A percentile compares a stretch with the other conserved stretches of the same genome.
These are phyloP conservation scores for Linnemannia elongata DNA, from an alignment of 192 early-diverging fungal species.

Conservation along the genomic window DNA sequence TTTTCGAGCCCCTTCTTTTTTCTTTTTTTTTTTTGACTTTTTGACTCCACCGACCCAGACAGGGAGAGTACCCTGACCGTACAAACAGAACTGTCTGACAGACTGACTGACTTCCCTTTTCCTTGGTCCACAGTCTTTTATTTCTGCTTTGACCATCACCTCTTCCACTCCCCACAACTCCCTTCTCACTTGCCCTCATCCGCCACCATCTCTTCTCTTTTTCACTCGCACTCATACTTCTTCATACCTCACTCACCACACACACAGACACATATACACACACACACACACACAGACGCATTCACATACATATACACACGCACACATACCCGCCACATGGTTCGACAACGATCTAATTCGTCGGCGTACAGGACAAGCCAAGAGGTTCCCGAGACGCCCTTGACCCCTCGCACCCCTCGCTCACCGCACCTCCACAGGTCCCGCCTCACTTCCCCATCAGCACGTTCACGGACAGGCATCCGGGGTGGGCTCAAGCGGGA, in stretches of 20 bases:
- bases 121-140: not conserved
- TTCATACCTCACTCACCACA: too few relatives aligned
- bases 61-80: not conserved
- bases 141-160: not conserved
- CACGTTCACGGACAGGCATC: not conserved
- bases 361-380: constrained; percentile 20
- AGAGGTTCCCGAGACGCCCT: constrained; percentile 31
- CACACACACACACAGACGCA: not conserved
- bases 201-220: constrained; percentile 5
- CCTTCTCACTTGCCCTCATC: constrained; percentile 2
- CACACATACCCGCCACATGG: constrained; percentile 1
- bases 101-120: not conserved
- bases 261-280: too few relatives aligned
- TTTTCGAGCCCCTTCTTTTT: constrained; percentile 1
- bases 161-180: not conserved
- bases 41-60: not conserved
- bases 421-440: constrained; percentile 26
- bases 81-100: not conserved
- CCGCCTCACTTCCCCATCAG: constrained; percentile 11
- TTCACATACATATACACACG: not conserved
- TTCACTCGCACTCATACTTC: not conserved
- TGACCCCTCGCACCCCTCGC: constrained; percentile 40
- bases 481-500: constrained; percentile 15
- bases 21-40: not conserved
- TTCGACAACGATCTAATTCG: constrained; percentile 18